phyloP scores from a whole-genome alignment of 2,329 filamentous ascomycete species.

The Scytalidium sp. region DNA sequence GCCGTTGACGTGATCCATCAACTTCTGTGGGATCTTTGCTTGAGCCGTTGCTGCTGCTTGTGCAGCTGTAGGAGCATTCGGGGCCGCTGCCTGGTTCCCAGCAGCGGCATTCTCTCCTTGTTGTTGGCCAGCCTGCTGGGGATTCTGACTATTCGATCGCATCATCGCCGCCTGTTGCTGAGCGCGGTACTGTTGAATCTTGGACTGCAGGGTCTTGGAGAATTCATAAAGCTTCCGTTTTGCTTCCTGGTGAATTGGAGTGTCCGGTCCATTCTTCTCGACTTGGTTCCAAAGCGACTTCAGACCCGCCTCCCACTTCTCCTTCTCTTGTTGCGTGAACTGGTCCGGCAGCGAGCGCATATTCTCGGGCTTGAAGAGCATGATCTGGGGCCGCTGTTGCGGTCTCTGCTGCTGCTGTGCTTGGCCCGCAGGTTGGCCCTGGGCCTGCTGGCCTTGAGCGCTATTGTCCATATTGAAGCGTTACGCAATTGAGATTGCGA shows the following conservation, averaged over 20 bases:
- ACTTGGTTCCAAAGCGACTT: constrained; percentile 48
- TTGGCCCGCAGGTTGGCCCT: constrained; percentile 19
- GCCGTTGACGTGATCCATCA: constrained; percentile 45
- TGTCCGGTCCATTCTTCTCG: constrained; percentile 46
- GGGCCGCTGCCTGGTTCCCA: background rate
- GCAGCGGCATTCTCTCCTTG: constrained; percentile 13
- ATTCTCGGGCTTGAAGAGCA: constrained; percentile 25
- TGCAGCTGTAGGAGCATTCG: constrained; percentile 9
- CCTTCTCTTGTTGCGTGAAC: constrained; percentile 52
- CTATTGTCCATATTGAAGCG: constrained; percentile 22
- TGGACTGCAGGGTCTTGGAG: constrained; percentile 52
- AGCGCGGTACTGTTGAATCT: constrained; percentile 38
- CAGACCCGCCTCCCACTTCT: constrained; percentile 57
- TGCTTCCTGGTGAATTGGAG: constrained; percentile 46
- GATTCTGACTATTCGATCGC: constrained; percentile 2
- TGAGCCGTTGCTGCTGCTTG: constrained; percentile 9
- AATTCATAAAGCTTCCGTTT: constrained; percentile 59
- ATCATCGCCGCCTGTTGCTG: constrained; percentile 6
- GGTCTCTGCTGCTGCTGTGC: constrained; percentile 15
- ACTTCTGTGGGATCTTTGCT: constrained; percentile 19
- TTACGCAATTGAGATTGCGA: background rate
- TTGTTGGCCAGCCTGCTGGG: constrained; percentile 11
- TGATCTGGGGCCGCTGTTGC: constrained; percentile 16
- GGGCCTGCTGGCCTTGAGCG: constrained; percentile 16
- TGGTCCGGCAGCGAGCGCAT: constrained; percentile 25